These are phyloP conservation scores for Phlyctochytrium planicorne DNA, from an alignment of 192 early-diverging fungal species.

Conservation along the genomic window DNA sequence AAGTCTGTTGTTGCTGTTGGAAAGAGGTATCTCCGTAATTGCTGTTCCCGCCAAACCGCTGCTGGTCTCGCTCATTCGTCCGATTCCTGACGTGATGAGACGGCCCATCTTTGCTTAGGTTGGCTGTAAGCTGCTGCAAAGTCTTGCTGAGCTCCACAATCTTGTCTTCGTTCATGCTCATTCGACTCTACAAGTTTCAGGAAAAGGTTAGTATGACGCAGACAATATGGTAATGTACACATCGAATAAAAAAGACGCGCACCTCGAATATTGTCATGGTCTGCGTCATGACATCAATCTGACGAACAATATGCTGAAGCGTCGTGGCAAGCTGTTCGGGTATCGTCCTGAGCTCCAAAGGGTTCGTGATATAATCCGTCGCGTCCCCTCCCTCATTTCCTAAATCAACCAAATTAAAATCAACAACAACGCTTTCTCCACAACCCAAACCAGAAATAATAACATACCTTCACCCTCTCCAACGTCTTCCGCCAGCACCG, in stretches of 20 bases:
- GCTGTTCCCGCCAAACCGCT: too few relatives aligned
- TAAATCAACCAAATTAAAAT: too few relatives aligned
- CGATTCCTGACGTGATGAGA: too few relatives aligned
- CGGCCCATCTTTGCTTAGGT: too few relatives aligned
- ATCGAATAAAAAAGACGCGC: not conserved
- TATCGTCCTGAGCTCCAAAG: slow-evolving; percentile 33
- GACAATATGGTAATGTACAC: not conserved
- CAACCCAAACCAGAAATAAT: too few relatives aligned
- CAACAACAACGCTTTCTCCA: too few relatives aligned
- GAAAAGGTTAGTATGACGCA: not conserved
- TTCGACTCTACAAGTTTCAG: slow-evolving; percentile 49
- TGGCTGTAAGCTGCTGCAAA: too few relatives aligned
- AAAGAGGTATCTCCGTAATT: too few relatives aligned
- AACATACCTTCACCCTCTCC: not conserved
- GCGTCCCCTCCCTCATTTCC: not conserved
- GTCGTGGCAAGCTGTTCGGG: slow-evolving; percentile 46
- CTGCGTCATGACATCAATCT: slow-evolving; percentile 60
- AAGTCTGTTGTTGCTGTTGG: too few relatives aligned
- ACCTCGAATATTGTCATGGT: slow-evolving; percentile 62
- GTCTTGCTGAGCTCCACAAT: slow-evolving; percentile 35
- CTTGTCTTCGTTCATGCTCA: slow-evolving; percentile 54
- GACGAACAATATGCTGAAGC: slow-evolving; percentile 46
- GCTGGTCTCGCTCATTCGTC: too few relatives aligned
- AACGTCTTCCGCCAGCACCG: slow-evolving; percentile 28
- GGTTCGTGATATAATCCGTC: slow-evolving; percentile 17